Conservation (phyloP, 169 alveolate genomes). For the Plasmodium malariae region DNA sequence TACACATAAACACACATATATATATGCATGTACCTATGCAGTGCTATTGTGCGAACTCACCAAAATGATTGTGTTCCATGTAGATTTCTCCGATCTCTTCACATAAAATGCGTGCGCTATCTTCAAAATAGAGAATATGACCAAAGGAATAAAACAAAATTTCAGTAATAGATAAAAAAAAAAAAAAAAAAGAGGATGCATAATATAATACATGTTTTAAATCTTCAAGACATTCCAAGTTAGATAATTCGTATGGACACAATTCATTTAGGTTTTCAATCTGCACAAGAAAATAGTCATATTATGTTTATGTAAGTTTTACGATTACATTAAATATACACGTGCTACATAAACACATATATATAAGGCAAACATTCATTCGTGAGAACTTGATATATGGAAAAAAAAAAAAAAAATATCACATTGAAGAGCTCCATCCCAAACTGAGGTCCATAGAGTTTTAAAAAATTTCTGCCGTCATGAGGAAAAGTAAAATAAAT, state of each 20-base stretch:
- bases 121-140: neutral
- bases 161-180: neutral
- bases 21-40: neutral
- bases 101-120: constrained; percentile 29
- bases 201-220: constrained; percentile 38
- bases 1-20: constrained; percentile 2
- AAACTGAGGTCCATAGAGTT: constrained; percentile 55
- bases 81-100: constrained; percentile 68
- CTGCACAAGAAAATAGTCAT: neutral
- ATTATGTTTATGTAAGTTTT: neutral
- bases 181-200: neutral
- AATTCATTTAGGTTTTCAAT: constrained; percentile 30
- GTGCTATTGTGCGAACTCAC: too few relatives aligned
- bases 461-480: constrained; percentile 40
- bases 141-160: neutral
- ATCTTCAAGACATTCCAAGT: constrained; percentile 16
- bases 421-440: constrained; percentile 70
- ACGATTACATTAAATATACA: neutral
- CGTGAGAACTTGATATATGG: too few relatives aligned
- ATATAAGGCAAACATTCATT: too few relatives aligned
- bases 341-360: neutral
- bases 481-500: constrained; percentile 2
- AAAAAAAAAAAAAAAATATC: constrained; percentile 5
- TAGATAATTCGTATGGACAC: constrained; percentile 7
- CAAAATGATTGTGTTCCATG: constrained; percentile 61